A percentile compares a stretch with the other conserved stretches of the same genome.
These are phyloP conservation scores for Rhynchospora breviuscula DNA, from an alignment of 176 grass and related monocot species.

Conservation along the genomic window DNA sequence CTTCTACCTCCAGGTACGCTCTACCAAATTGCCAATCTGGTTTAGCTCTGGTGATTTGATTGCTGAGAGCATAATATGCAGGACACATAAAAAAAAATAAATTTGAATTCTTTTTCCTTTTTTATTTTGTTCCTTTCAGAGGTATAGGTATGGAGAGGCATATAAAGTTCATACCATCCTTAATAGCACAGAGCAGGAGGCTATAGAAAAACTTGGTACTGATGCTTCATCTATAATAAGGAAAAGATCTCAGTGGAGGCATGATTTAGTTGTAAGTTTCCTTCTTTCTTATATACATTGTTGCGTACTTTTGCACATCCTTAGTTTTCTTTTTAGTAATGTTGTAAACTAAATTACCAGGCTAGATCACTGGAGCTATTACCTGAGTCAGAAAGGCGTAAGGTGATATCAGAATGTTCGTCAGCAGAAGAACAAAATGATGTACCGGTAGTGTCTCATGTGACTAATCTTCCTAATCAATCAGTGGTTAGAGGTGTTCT, in stretches of 20 bases:
- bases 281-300: slow-evolving; percentile 10
- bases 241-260: slow-evolving; percentile 58
- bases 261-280: slow-evolving; percentile 75
- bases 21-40: not conserved
- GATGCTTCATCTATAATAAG: slow-evolving; percentile 56
- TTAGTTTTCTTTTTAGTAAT: not conserved
- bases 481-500: not conserved
- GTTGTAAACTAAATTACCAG: not conserved
- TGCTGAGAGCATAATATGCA: not conserved
- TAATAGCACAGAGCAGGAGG: slow-evolving; percentile 53
- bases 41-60: not conserved
- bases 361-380: not conserved
- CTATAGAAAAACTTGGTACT: slow-evolving; percentile 39
- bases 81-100: not conserved
- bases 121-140: slow-evolving; percentile 39
- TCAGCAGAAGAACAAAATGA: slow-evolving; percentile 7
- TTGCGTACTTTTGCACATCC: not conserved
- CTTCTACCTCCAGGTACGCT: slow-evolving; percentile 80
- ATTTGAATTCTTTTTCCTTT: not conserved
- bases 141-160: slow-evolving; percentile 72
- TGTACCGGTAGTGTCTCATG: not conserved
- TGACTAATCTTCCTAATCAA: not conserved
- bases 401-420: slow-evolving; percentile 2
- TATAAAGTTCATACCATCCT: slow-evolving; percentile 63
- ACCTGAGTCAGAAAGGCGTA: not conserved